Conservation (phyloP, 768 basidiomycete species). For the Suillus cothurnatus region DNA sequence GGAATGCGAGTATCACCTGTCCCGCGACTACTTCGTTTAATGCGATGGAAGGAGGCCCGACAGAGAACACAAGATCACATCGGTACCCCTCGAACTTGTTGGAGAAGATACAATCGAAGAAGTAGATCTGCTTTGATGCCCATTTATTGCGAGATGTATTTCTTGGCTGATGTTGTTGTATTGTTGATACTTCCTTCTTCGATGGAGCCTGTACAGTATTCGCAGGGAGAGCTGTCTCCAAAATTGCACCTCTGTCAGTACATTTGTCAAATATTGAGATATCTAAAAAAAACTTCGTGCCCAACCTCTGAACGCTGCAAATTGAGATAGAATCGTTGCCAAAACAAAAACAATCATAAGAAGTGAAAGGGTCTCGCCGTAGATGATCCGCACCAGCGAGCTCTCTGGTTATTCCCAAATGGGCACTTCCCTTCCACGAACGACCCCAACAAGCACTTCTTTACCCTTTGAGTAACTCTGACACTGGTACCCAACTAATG, state of each 20-base stretch:
- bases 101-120: neutral
- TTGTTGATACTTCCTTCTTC: neutral
- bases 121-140: neutral
- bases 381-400: neutral
- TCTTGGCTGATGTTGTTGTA: neutral
- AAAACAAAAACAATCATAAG: neutral
- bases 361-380: neutral
- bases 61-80: neutral
- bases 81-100: neutral
- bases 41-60: neutral
- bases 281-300: neutral
- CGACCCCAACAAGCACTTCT: neutral
- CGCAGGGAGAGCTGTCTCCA: neutral
- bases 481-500: neutral
- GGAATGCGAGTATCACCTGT: neutral
- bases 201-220: neutral
- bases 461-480: too few relatives aligned
- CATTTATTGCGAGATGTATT: neutral
- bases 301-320: neutral
- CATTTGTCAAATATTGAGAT: neutral
- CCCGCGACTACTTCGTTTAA: neutral
- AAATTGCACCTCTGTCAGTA: neutral
- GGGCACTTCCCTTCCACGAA: neutral
- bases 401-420: neutral
- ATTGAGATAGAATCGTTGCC: neutral